A percentile compares a stretch with the other conserved stretches of the same genome.
Evolutionary conservation across 257 asterid species (phyloP).

Genomic region (Mitragyna speciosa): DNA sequence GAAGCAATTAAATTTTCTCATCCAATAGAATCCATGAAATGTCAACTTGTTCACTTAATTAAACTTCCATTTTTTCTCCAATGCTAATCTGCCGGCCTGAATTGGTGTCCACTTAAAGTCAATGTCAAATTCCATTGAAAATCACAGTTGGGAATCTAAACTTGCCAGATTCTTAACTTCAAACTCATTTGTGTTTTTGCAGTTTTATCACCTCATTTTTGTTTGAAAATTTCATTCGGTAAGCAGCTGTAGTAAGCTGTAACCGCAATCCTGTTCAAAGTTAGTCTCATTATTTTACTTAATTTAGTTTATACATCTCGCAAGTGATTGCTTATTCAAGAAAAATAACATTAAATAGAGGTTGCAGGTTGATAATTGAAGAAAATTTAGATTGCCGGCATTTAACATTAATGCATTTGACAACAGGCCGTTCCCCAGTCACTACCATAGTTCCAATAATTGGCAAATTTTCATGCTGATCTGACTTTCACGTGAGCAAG

Average conservation of each 20-base stretch:
- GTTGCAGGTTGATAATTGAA: not conserved
- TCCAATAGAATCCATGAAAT: not conserved
- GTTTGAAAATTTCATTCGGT: not conserved
- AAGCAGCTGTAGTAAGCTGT: not conserved
- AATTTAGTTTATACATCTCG: not conserved
- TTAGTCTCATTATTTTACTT: not conserved
- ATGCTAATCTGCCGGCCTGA: not conserved
- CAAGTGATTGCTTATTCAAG: not conserved
- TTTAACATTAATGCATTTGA: not conserved
- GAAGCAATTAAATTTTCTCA: not conserved
- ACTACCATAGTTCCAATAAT: not conserved
- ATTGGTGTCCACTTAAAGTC: not conserved
- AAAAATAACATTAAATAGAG: not conserved
- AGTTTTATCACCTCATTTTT: not conserved
- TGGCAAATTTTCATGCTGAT: not conserved
- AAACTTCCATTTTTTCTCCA: not conserved
- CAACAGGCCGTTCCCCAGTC: not conserved
- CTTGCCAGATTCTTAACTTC: too few species aligned
- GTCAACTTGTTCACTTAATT: not conserved
- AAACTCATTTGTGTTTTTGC: too few species aligned
- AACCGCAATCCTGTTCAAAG: not conserved
- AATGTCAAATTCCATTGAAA: not conserved
- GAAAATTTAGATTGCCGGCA: not conserved
- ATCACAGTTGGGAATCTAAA: not conserved
- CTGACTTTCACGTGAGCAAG: not conserved